phyloP scores from a whole-genome alignment of 768 basidiomycete genomes.

The Asterophora parasitica region DNA sequence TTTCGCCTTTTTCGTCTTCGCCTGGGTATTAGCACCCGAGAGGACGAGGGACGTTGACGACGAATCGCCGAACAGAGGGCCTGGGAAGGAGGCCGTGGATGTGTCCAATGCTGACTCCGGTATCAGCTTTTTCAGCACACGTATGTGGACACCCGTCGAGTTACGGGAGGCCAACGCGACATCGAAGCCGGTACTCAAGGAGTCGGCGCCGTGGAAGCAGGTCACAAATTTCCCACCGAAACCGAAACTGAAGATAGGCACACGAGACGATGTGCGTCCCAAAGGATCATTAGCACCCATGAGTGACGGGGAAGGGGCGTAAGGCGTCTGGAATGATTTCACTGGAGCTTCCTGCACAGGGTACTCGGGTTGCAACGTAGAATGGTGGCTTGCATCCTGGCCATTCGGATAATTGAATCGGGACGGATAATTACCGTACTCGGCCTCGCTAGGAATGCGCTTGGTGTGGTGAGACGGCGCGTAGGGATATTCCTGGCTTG shows the following conservation, averaged over 20 bases:
- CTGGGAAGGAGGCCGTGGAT: conserved; percentile 66
- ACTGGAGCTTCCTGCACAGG: conserved; percentile 30
- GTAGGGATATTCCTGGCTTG: conserved; percentile 34
- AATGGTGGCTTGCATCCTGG: conserved; percentile 15
- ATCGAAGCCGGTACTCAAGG: conserved; percentile 70
- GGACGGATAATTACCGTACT: conserved; percentile 22
- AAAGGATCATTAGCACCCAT: conserved; percentile 80
- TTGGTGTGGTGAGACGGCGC: conserved; percentile 23
- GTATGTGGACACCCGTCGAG: conserved; percentile 65
- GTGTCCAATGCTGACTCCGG: conserved; percentile 58
- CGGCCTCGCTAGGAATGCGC: conserved; percentile 22
- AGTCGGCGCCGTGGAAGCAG: conserved; percentile 74
- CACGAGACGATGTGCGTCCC: conserved; percentile 63
- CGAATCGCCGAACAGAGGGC: conserved; percentile 80
- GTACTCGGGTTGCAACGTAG: conserved; percentile 11
- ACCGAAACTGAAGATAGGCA: conserved; percentile 85
- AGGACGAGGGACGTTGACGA: conserved; percentile 66
- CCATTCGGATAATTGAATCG: conserved; percentile 22
- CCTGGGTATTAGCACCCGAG: conserved; percentile 54
- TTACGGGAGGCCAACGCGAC: conserved; percentile 69
- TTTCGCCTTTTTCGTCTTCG: conserved; percentile 80
- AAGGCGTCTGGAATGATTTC: conserved; percentile 46
- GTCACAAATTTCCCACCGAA: conserved; percentile 90
- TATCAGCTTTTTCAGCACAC: conserved; percentile 61
- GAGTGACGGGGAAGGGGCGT: conserved; percentile 82